Evolutionary conservation across 2,329 filamentous ascomycete genomes (phyloP).

Genomic region (Claviceps citrina): DNA sequence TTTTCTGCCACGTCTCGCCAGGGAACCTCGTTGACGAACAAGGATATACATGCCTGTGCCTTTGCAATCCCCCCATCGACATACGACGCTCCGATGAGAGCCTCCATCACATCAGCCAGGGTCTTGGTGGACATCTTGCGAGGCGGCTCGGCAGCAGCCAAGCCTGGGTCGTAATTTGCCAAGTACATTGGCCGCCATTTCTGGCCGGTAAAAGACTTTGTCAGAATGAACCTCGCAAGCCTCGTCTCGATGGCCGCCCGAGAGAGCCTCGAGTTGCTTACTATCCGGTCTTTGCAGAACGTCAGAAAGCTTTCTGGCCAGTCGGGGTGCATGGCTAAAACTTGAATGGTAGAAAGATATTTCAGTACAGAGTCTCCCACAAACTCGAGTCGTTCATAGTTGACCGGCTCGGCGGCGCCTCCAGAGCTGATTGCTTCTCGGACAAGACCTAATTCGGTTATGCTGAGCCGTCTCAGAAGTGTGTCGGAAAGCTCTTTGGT

Average conservation of each 20-base stretch:
- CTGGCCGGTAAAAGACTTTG: conserved; percentile 46
- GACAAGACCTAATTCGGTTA: conserved; percentile 41
- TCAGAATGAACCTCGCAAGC: conserved; percentile 60
- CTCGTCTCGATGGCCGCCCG: conserved; percentile 45
- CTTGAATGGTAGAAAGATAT: conserved; percentile 49
- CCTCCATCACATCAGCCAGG: conserved; percentile 76
- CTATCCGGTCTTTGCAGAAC: conserved; percentile 48
- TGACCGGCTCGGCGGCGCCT: conserved; percentile 38
- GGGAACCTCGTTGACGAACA: conserved; percentile 46
- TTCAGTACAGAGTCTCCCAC: conserved; percentile 78
- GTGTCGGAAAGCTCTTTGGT: conserved; percentile 38
- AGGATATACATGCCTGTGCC: conserved; percentile 46
- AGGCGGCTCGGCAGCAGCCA: conserved; percentile 3
- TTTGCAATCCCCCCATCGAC: conserved; percentile 50
- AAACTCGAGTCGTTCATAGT: conserved; percentile 80
- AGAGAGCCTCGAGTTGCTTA: conserved; percentile 62
- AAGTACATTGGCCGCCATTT: conserved; percentile 59
- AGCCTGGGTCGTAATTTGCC: conserved; percentile 16
- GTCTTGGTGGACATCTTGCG: conserved; percentile 54
- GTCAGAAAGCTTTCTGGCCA: conserved; percentile 70
- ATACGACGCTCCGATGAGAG: conserved; percentile 64
- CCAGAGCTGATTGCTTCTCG: conserved; percentile 56
- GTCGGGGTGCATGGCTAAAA: conserved; percentile 39
- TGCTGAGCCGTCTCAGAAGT: conserved; percentile 24
- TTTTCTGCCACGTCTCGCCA: conserved; percentile 34